Base-by-base conservation (phyloP, 257 asterid species). In the Przewalskia tangutica region DNA sequence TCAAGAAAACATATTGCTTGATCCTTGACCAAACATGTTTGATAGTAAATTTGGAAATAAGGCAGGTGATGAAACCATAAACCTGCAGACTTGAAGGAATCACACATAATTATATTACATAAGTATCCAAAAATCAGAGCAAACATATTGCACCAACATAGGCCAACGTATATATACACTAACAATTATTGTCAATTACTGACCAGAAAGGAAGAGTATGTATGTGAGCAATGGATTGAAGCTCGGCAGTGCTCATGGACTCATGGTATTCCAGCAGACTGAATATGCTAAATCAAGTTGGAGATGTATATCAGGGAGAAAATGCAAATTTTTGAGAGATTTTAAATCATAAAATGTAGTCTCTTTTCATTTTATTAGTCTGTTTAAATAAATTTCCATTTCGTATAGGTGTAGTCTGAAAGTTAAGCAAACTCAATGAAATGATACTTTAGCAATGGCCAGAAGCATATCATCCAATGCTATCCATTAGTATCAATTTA, bases 1-100 rank as follows among this genome's bases (percentile, higher is more conserved):
- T 75, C 53, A 50, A 32, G 44, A 38, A 58, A 82, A 84, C 90
- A 12, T 53, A 95, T 97, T 56, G 90, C 88, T 82, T 89, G 91
- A 77, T 92, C 93, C 90, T 87, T 93, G 77, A 86, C 83, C 98
- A 95, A 83, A 88, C 98, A 85, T 90, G 97, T 64, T 92, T 89
- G 82, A 95, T 97, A 58, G 85, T 46, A 87, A 92, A 89, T 7
- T 77, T 90, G 91, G 87, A 88, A 32, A 80, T 77, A 3, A 85
- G 68, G 82, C 36, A 17, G 86, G 93, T 84, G 59, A 93, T 91
- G 71, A 85, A 86, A 77, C 97, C 98, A 86, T 55, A 87, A 88
- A 86, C 91, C 97, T 32, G 97, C 85, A 84, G 97, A 97, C 81
- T 94, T 84, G 7, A 97, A 91, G 63, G 98, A 93, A 68, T 92